Base-by-base conservation (phyloP, 2,329 filamentous ascomycete genomes). In the Fusarium sp. region DNA sequence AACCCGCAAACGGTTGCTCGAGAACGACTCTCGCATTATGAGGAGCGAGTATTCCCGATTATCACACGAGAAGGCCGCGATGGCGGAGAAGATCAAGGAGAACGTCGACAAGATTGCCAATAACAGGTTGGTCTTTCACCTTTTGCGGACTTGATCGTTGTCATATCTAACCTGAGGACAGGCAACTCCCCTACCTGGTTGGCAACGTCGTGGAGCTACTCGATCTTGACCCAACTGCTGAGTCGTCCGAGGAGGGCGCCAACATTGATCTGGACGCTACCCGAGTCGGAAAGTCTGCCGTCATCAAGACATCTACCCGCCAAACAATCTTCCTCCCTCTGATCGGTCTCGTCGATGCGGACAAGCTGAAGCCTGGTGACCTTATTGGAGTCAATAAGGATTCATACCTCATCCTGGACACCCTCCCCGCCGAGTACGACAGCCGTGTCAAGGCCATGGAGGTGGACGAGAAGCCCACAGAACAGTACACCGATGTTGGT, bases 371-470 rank as follows among this genome's bases (percentile, higher is more conserved):
- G 85, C 96, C 96, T 2, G 95, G 90, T 75, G 96, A 99, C 77
- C 87, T 99, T 51, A 99, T 99, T 68, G 96, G 96, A 81, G 94
- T 99, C 63, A 98, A 99, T 81, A 99, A 99, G 84, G 96, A 99
- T 77, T 98, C 95, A 63, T 99, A 99, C 79, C 89, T 99, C 34
- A 93, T 99, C 71, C 87, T 99, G 62, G 96, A 99, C 79, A 99
- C 96, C 23, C 86, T 99, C 72, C 96, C 96, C 1, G 96, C 96
- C 50, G 96, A 99, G 81, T 99, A 99, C 78, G 96, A 99, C 79
- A 98, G 95, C 83, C 90, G 96, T 80, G 96, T 99, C 72, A 99
- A 99, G 85, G 96, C 96, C 34, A 99, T 99, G 96, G 96, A 99
- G 84, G 96, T 99, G 7, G 96, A 99, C 77, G 96, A 99, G 87